Conservation (phyloP, 129 eudicot genomes). For the Gnaphalium uliginosum region DNA sequence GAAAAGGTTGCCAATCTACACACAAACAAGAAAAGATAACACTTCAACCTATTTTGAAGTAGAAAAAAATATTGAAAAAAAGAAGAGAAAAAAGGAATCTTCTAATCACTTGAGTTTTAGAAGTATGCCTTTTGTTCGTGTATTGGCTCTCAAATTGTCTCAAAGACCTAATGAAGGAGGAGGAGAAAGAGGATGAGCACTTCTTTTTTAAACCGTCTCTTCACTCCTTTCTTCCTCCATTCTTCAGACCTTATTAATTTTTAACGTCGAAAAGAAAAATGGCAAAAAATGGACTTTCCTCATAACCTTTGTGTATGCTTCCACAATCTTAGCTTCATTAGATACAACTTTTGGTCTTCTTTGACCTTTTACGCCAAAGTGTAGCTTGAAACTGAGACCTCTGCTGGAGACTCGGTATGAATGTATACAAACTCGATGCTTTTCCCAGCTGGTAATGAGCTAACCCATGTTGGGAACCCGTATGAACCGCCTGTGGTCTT, state of each 20-base stretch:
- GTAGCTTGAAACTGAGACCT: constrained; percentile 64
- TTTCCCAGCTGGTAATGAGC: constrained; percentile 69
- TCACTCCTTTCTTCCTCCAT: constrained; percentile 80
- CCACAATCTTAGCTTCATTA: constrained; percentile 42
- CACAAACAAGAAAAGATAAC: constrained; percentile 38
- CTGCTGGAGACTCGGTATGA: constrained; percentile 66
- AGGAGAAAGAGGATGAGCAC: constrained; percentile 99
- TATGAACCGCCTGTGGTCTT: constrained; percentile 59
- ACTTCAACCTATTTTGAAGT: constrained; percentile 41
- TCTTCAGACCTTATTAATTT: constrained; percentile 45
- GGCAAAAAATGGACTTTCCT: constrained; percentile 39
- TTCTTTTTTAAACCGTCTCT: constrained; percentile 58
- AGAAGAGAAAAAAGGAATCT: constrained; percentile 18
- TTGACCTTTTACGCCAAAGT: constrained; percentile 43
- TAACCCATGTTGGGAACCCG: constrained; percentile 67
- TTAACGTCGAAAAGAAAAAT: constrained; percentile 42
- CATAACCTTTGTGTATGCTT: constrained; percentile 38
- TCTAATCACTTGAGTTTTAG: constrained; percentile 36
- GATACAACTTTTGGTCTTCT: constrained; percentile 23
- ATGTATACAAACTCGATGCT: constrained; percentile 88
- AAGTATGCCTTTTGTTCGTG: constrained; percentile 39
- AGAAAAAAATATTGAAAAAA: constrained; percentile 5
- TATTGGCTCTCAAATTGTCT: constrained; percentile 38
- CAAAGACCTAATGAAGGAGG: constrained; percentile 53
- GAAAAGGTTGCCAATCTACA: constrained; percentile 61